Evolutionary conservation across 208 protist species (phyloP), one percentile per base, ranked within the genome.

Genomic region (Naegleria lovaniensis): DNA sequence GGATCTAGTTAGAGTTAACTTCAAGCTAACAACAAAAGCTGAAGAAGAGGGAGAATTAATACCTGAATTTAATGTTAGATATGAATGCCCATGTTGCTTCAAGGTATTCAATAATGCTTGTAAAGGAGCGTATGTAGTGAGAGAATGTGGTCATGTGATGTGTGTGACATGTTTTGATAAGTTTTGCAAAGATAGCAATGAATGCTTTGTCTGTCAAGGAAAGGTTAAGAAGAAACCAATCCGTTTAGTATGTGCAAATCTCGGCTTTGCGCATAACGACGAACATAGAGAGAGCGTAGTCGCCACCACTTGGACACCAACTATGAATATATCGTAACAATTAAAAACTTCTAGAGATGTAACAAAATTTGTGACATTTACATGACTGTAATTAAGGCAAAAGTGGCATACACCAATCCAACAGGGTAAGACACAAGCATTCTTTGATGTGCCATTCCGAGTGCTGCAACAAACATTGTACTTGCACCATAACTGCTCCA

Each of bases 311-410:
- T 48, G 7, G 1, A 48, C 43, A 9, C 43, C 43, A 48, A 48
- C 43, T 9, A 48, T 48, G 43, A 48, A 48, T 48, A 48, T 48
- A 48, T 48, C 43, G 43, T 48, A 48, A 48, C 7, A 48, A 48
- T 48, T 48, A 48, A 48, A 48, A 48, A 48, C 7, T 9, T 48
- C 43, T 48, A 48, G 43, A 48, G 43, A n/a, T 48, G 43, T 48
- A 48, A 7, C 1, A 9, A 48, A 9, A 48, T 48, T 67, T 29
- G 22, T 67, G 11, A 29, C 55, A 67, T 67, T 91, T 76, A 91
- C 11, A 88, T 83, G 9, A 91, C 89, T 48, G 89, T 43, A 29
- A 91, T 84, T 33, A 91, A 76, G 29, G 58, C 89, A 91, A 91
- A 91, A 33, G 83, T 79, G 7, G 36, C 33, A 76, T 91, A 91